A percentile compares a stretch with the other conserved stretches of the same genome.
phyloP scores from a whole-genome alignment of 2,329 filamentous ascomycete genomes.

The Colletotrichum costaricense region DNA sequence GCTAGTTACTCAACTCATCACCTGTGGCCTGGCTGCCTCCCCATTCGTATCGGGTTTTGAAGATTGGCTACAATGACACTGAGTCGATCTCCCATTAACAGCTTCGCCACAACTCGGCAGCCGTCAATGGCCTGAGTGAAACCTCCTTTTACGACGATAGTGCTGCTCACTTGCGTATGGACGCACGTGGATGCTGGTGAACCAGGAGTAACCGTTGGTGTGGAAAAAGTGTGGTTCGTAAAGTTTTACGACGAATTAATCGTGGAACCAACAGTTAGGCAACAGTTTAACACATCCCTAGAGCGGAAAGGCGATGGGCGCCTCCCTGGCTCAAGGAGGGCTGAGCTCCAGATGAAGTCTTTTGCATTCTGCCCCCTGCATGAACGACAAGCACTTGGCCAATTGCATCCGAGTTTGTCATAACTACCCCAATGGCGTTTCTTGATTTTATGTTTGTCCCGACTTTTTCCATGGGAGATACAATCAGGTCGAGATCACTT shows the following conservation, averaged over 20 bases:
- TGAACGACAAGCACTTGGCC: not conserved
- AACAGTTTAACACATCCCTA: constrained; percentile 15
- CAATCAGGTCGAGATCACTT: not conserved
- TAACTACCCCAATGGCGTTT: not conserved
- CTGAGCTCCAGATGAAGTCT: not conserved
- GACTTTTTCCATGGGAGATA: not conserved
- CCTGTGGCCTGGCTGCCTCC: not conserved
- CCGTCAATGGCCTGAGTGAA: not conserved
- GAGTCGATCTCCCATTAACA: not conserved
- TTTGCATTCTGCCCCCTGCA: not conserved
- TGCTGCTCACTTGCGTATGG: not conserved
- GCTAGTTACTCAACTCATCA: not conserved
- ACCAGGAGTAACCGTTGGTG: not conserved
- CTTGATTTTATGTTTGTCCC: not conserved
- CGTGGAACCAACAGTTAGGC: constrained; percentile 6
- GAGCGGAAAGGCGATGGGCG: not conserved
- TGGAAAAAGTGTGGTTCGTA: not conserved
- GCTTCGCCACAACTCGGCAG: not conserved
- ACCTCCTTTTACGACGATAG: not conserved
- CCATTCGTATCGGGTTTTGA: not conserved
- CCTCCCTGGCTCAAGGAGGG: not conserved
- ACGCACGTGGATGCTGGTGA: not conserved
- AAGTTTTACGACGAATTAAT: not conserved
- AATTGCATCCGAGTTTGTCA: not conserved
- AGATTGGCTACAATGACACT: not conserved